phyloP scores from a whole-genome alignment of 106 monocot species.

The Dactylorhiza incarnata region DNA sequence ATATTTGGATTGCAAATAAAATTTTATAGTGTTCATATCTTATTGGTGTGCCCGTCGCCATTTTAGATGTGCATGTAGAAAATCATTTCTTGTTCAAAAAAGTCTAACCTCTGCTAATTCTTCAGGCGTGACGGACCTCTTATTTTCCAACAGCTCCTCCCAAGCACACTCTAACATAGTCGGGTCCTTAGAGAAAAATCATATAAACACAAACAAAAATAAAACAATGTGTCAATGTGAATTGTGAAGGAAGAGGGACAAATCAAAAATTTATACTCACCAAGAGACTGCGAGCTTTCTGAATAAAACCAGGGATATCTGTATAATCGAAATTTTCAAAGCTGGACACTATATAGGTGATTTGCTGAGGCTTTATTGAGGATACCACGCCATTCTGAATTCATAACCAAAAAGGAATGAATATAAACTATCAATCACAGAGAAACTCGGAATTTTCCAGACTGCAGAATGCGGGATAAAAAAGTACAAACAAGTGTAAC shows the following conservation, averaged over 20 bases:
- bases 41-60: too few relatives aligned
- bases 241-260: neutral
- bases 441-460: neutral
- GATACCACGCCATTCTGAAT: conserved; percentile 73
- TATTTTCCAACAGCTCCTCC: conserved; percentile 75
- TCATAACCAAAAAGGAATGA: conserved; percentile 1
- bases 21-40: too few relatives aligned
- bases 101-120: conserved; percentile 72
- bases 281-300: conserved; percentile 67
- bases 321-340: conserved; percentile 57
- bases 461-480: neutral
- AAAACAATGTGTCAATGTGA: neutral
- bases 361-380: conserved; percentile 90
- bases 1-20: too few relatives aligned
- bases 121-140: conserved; percentile 58
- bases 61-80: neutral
- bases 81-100: neutral
- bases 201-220: conserved; percentile 5
- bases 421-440: conserved; percentile 1
- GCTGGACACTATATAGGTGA: conserved; percentile 80
- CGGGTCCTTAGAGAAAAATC: conserved; percentile 47
- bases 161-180: conserved; percentile 92
- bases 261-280: conserved; percentile 28
- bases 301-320: conserved; percentile 56
- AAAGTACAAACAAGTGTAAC: conserved; percentile 13